Percentiles rank a stretch among this genome's conserved stretches.
phyloP scores from a whole-genome alignment of 192 early-diverging fungal species.

The Oehlia diaphana region DNA sequence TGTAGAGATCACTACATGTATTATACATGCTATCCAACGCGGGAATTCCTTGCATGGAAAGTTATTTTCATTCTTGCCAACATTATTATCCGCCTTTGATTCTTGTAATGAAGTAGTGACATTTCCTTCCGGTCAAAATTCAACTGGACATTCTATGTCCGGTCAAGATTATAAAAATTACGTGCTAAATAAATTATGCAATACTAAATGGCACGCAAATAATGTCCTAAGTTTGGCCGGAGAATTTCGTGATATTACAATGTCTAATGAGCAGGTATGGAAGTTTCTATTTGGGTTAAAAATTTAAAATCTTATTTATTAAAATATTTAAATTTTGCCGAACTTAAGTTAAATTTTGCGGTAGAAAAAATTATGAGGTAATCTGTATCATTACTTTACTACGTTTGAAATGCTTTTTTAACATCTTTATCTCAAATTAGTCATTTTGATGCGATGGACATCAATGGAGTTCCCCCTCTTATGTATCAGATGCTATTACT shows the following conservation, averaged over 20 bases:
- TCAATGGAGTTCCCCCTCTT: conserved; percentile 61
- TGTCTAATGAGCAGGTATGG: conserved; percentile 36
- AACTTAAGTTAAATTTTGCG: not conserved
- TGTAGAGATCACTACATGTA: conserved; percentile 32
- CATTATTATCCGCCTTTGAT: conserved; percentile 32
- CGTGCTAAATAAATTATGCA: conserved; percentile 40
- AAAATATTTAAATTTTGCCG: not conserved
- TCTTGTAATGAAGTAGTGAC: conserved; percentile 1
- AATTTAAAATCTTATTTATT: not conserved
- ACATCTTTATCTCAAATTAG: conserved; percentile 24
- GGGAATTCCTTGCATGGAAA: conserved; percentile 34
- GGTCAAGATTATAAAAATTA: conserved; percentile 37
- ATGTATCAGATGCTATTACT: conserved; percentile 69
- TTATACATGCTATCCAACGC: conserved; percentile 34
- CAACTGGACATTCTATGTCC: conserved; percentile 27
- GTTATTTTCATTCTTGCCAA: conserved; percentile 37
- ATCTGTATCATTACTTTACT: not conserved
- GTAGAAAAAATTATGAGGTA: conserved; percentile 45
- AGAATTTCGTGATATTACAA: conserved; percentile 36
- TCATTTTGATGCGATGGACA: conserved; percentile 47
- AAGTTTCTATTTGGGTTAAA: conserved; percentile 11
- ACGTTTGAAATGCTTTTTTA: not conserved
- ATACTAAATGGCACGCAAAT: conserved; percentile 34
- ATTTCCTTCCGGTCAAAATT: conserved; percentile 25
- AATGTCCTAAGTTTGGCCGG: conserved; percentile 39